Evolutionary conservation across 257 asterid species (phyloP), one percentile per base, ranked within the genome.

Genomic region (Solanum ahanhuiri): DNA sequence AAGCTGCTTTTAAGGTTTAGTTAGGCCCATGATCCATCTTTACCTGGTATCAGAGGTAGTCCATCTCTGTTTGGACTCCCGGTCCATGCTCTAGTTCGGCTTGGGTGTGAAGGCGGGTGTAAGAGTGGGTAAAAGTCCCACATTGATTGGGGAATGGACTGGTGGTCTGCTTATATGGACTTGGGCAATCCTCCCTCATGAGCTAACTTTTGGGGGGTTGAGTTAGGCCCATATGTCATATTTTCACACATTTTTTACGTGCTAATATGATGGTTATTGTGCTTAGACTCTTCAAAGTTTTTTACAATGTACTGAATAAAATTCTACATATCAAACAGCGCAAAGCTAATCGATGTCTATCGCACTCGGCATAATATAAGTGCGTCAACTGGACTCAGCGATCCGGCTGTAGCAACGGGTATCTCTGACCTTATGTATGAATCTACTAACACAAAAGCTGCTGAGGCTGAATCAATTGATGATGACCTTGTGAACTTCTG

Each of bases 401-500:
- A 97, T 92, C 98, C 98, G 57, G 99, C 99, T 89, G 98, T 97
- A 87, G 92, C 98, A 83, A 94, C 98, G 17, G 99, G 99, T 88
- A 97, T 97, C 81, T 95, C 98, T 88, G 98, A 97, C 85, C 99
- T 97, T 88, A 93, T 95, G 67, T 97, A 97, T 88, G 99, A 97
- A 91, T 86, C 97, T 90, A 89, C 97, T 43, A 97, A 94, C 86
- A 86, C 93, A 48, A 91, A 89, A 88, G 86, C 95, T 79, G 87
- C 92, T 86, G 96, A 97, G 87, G 95, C 96, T 70, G 96, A 95
- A 88, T 91, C 91, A 81, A 95, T 95, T 86, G 98, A 97, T 91
- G 97, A 95, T 77, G 99, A 97, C 92, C 98, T 95, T 84, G 99
- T 97, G 79, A 97, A 97, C 89, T 96, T 95, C 87, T 97, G 99